phyloP scores from a whole-genome alignment of 2,329 filamentous ascomycete species.

The Lachnellula hyalina region DNA sequence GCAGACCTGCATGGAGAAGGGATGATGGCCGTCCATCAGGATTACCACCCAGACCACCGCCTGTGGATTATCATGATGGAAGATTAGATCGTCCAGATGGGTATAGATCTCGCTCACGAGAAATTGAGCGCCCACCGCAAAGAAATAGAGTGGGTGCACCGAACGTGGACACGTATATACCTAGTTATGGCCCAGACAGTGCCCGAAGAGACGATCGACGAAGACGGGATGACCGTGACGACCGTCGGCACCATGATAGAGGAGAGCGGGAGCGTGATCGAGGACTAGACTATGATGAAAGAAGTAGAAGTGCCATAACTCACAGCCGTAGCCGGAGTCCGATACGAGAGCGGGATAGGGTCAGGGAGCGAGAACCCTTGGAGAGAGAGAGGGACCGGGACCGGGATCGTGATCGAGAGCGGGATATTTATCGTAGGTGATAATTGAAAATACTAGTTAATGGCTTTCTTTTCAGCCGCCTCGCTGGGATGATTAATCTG shows the following conservation, averaged over 20 bases:
- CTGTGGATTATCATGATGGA: slow-evolving; percentile 25
- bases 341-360: slow-evolving; percentile 34
- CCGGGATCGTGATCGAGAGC: not conserved
- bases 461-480: not conserved
- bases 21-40: slow-evolving; percentile 24
- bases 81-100: slow-evolving; percentile 34
- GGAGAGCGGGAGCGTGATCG: slow-evolving; percentile 33
- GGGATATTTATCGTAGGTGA: slow-evolving; percentile 22
- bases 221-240: slow-evolving; percentile 28
- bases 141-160: slow-evolving; percentile 21
- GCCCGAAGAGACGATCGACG: slow-evolving; percentile 33
- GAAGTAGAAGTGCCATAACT: slow-evolving; percentile 31
- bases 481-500: no score
- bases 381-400: slow-evolving; percentile 14
- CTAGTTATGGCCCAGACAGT: slow-evolving; percentile 39
- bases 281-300: slow-evolving; percentile 32
- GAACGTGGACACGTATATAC: slow-evolving; percentile 46
- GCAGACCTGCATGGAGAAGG: slow-evolving; percentile 30
- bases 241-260: slow-evolving; percentile 29
- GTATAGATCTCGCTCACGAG: slow-evolving; percentile 38
- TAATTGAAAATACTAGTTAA: not conserved
- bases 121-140: slow-evolving; percentile 24
- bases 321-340: slow-evolving; percentile 43
- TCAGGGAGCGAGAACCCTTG: slow-evolving; percentile 32
- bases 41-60: slow-evolving; percentile 29